phyloP scores from a whole-genome alignment of 495 filamentous ascomycete species.

The Penicilliopsis zonata region DNA sequence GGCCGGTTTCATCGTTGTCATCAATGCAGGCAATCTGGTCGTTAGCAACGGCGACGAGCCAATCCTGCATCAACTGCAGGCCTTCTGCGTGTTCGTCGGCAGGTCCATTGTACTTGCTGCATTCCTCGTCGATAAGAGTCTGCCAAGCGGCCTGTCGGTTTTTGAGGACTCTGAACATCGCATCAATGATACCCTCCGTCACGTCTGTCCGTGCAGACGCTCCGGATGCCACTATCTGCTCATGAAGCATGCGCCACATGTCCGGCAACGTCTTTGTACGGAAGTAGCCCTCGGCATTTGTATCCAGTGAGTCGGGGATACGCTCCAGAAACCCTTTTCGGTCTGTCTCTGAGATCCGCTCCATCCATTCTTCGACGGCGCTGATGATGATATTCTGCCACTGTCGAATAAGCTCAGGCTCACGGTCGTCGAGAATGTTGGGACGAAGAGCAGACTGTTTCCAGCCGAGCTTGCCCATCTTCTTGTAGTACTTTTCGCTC shows the following conservation, averaged over 20 bases:
- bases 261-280: conserved; percentile 81
- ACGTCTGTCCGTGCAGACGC: conserved; percentile 77
- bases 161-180: conserved; percentile 80
- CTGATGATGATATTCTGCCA: conserved; percentile 91
- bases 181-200: conserved; percentile 83
- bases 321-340: conserved; percentile 66
- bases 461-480: conserved; percentile 85
- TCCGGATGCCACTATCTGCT: conserved; percentile 72
- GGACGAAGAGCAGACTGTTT: conserved; percentile 58
- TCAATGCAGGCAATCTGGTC: conserved; percentile 98
- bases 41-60: conserved; percentile 93
- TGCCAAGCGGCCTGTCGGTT: conserved; percentile 75
- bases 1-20: conserved; percentile 57
- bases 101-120: conserved; percentile 50
- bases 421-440: conserved; percentile 77
- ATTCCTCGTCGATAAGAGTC: conserved; percentile 78
- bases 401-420: conserved; percentile 78
- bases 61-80: conserved; percentile 74
- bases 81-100: conserved; percentile 57
- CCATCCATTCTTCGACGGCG: conserved; percentile 95
- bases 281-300: conserved; percentile 75
- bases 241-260: conserved; percentile 95
- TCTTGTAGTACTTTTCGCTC: conserved; percentile 89
- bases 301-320: conserved; percentile 67
- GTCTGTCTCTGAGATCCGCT: conserved; percentile 73